Conservation (phyloP, 73 alveolate species). For the Symbiodinium natans region DNA sequence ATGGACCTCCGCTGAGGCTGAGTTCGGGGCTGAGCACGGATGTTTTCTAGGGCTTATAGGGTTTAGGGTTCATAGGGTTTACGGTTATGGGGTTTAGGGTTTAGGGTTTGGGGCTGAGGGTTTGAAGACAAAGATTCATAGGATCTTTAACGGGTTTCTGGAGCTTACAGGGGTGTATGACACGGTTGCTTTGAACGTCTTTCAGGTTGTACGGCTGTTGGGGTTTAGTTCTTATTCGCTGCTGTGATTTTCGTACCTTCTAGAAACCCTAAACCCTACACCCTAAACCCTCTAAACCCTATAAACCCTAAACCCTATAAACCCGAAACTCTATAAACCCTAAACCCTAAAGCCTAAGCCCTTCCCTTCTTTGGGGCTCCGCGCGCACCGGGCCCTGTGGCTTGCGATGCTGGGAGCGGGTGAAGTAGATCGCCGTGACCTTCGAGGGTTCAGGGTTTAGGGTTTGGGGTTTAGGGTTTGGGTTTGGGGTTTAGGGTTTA, state of each 20-base stretch:
- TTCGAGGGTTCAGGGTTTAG: neutral
- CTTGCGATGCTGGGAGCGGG: conserved; percentile 1
- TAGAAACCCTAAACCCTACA: no score
- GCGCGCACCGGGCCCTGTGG: conserved; percentile 57
- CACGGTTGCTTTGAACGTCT: no score
- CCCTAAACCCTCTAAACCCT: neutral
- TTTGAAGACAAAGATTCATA: neutral
- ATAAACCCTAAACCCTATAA: no score
- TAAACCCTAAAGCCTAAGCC: neutral
- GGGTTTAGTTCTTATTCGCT: no score
- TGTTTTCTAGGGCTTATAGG: neutral
- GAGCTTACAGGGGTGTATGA: no score
- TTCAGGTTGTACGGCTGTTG: no score
- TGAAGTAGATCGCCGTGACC: conserved; percentile 91
- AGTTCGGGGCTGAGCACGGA: neutral
- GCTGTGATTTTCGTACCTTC: no score
- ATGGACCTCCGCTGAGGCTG: neutral
- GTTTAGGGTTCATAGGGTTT: neutral
- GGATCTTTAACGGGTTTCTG: neutral
- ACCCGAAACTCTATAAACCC: neutral
- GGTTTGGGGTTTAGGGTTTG: no score
- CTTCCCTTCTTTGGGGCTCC: neutral
- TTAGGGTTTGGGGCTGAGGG: neutral
- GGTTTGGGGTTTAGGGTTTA: neutral
- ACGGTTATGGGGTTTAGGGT: neutral